Base-by-base conservation (phyloP, 2,329 filamentous ascomycete genomes). In the Pleoardoris graminearum region DNA sequence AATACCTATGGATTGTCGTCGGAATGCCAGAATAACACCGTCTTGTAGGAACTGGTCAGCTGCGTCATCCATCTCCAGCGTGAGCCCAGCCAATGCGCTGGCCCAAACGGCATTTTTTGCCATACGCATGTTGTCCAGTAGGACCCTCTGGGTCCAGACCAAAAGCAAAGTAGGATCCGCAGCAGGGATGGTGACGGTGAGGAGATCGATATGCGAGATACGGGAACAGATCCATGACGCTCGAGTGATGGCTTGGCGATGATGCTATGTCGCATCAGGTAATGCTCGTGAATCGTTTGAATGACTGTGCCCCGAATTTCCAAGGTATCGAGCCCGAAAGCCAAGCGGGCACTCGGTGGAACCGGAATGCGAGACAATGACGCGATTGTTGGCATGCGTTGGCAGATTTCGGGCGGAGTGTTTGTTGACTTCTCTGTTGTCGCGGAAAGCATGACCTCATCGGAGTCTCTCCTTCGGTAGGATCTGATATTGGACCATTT, bases 1-100 rank as follows among this genome's bases (percentile, higher is more conserved):
- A n/a, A n/a, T n/a, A n/a, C n/a, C n/a, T n/a, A n/a, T n/a, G n/a
- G 14, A 37, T 29, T 37, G 23, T 47, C 44, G 33, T 37, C 44
- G 22, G 22, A 19, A 7, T 29, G 33, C 29, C 44, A 30, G 22
- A 19, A 7, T 29, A 29, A 47, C 14, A n/a, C n/a, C n/a, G n/a
- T n/a, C n/a, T n/a, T n/a, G n/a, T n/a, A n/a, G n/a, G n/a, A n/a
- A n/a, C 17, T 23, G 30, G 17, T 19, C 16, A 46, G 30, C 11
- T 21, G 23, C 44, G 30, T 36, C 43, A 46, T 46, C 21, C 43
- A 27, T 46, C 43, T 46, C 22, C 10, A 37, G 10, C 19, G 29
- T 11, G 11, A 21, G 27, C 19, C 11, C 11, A n/a, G 11, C 5
- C 32, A 4, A 47, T 42, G 10, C 25, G 10, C 22, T 36, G 16